A percentile compares a stretch with the other conserved stretches of the same genome.
Evolutionary conservation across 2,329 filamentous ascomycete genomes (phyloP).

Genomic region (Fusarium udum): DNA sequence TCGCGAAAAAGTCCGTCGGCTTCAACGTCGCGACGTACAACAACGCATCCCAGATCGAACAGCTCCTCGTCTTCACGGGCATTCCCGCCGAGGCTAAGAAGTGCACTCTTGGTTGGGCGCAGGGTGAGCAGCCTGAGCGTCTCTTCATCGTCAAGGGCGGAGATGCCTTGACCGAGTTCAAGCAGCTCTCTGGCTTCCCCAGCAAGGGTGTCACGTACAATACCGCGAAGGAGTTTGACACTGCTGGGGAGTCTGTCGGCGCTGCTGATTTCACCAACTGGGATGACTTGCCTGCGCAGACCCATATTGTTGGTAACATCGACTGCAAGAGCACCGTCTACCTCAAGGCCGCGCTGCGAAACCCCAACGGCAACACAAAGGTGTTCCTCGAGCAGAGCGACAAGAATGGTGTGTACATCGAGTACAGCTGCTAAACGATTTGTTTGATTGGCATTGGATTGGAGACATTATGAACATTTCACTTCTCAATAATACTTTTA

Average conservation of each 20-base stretch:
- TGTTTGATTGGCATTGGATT: background rate
- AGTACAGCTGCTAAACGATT: slow-evolving; percentile 29
- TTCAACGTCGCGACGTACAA: slow-evolving; percentile 41
- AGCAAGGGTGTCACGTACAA: slow-evolving; percentile 32
- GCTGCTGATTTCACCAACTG: slow-evolving; percentile 47
- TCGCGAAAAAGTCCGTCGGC: slow-evolving; percentile 20
- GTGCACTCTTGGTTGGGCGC: slow-evolving; percentile 47
- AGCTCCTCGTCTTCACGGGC: slow-evolving; percentile 46
- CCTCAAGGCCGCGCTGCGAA: slow-evolving; percentile 40
- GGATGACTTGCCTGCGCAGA: slow-evolving; percentile 32
- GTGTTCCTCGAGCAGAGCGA: slow-evolving; percentile 46
- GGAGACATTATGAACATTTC: background rate
- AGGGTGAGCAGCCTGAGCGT: slow-evolving; percentile 51
- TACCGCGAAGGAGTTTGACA: slow-evolving; percentile 37
- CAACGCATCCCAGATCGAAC: slow-evolving; percentile 43
- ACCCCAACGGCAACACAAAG: slow-evolving; percentile 38
- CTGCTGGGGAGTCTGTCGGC: slow-evolving; percentile 20
- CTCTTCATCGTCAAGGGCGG: slow-evolving; percentile 49
- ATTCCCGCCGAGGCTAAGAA: slow-evolving; percentile 44
- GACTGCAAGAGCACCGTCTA: slow-evolving; percentile 45
- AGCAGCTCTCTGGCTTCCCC: slow-evolving; percentile 43
- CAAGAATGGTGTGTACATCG: slow-evolving; percentile 44
- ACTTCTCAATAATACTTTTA: slow-evolving; percentile 14
- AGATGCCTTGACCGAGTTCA: slow-evolving; percentile 39
- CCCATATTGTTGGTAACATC: slow-evolving; percentile 40